A percentile compares a stretch with the other conserved stretches of the same genome.
phyloP scores from a whole-genome alignment of 1,284 basidiomycete genomes.

The Phylloporus sp. region DNA sequence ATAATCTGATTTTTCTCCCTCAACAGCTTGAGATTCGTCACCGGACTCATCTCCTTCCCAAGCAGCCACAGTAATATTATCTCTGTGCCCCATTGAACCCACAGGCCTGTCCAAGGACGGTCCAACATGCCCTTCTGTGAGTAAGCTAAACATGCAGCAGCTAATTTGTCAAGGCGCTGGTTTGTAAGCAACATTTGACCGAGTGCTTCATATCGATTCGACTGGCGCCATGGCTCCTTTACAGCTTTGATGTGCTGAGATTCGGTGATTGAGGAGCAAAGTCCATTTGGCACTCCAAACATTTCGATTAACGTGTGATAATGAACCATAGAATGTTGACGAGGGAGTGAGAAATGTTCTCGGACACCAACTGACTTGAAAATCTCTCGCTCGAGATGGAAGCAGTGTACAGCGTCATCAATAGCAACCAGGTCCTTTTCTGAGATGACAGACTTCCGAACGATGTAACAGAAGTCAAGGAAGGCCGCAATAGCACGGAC shows the following conservation, averaged over 20 bases:
- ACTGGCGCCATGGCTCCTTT: slow-evolving; percentile 7
- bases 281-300: background rate
- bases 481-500: slow-evolving; percentile 15
- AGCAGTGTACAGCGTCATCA: slow-evolving; percentile 16
- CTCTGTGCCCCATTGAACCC: too few relatives aligned
- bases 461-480: slow-evolving; percentile 20
- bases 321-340: slow-evolving; percentile 28
- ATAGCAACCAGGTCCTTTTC: slow-evolving; percentile 22
- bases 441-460: background rate
- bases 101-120: too few relatives aligned
- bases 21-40: background rate
- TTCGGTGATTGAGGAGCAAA: background rate
- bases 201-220: background rate
- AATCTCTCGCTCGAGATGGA: slow-evolving; percentile 17
- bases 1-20: background rate
- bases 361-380: slow-evolving; percentile 18
- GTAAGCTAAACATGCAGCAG: background rate
- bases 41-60: background rate
- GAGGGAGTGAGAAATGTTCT: slow-evolving; percentile 29
- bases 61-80: background rate
- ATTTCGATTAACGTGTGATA: background rate
- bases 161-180: slow-evolving; percentile 3
- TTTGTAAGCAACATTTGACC: slow-evolving; percentile 8
- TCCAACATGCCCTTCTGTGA: background rate
- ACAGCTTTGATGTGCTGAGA: slow-evolving; percentile 8